Evolutionary conservation across 2,329 filamentous ascomycete genomes (phyloP).

Genomic region (Cladosporium phlei): DNA sequence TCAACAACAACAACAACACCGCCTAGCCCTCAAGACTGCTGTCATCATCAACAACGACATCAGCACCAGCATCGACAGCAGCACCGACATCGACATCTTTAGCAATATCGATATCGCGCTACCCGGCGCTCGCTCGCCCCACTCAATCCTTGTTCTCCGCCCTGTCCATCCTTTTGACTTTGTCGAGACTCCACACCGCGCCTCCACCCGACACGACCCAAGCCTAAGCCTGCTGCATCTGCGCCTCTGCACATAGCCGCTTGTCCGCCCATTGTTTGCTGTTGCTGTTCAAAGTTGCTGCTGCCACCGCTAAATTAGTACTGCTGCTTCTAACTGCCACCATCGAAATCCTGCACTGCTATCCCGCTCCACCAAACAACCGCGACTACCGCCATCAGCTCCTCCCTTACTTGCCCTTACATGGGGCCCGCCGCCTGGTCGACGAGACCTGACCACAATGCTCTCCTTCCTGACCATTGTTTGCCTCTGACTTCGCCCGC

Average conservation of each 20-base stretch:
- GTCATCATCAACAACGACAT: no score
- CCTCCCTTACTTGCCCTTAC: constrained; percentile 14
- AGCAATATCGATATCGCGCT: no score
- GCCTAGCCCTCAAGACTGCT: no score
- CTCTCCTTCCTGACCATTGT: constrained; percentile 5
- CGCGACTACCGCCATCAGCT: constrained; percentile 5
- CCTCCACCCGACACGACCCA: constrained; percentile 3
- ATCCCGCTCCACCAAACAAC: no score
- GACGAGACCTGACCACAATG: constrained; percentile 11
- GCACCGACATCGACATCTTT: no score
- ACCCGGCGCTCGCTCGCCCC: no score
- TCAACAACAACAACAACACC: no score
- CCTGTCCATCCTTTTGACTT: constrained; percentile 5
- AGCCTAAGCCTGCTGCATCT: no score
- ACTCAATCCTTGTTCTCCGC: constrained; percentile 2
- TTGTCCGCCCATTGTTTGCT: constrained; percentile 1
- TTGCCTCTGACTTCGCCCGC: constrained; percentile 18
- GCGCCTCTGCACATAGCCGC: constrained; percentile 6
- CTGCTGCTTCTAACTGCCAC: background rate
- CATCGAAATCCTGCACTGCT: no score
- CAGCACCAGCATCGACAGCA: no score
- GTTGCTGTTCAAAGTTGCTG: background rate
- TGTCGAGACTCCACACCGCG: background rate
- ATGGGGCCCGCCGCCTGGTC: constrained; percentile 17
- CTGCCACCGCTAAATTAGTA: background rate